Base-by-base conservation (phyloP, 306 rosid genomes). In the Psophocarpus tetragonolobus region DNA sequence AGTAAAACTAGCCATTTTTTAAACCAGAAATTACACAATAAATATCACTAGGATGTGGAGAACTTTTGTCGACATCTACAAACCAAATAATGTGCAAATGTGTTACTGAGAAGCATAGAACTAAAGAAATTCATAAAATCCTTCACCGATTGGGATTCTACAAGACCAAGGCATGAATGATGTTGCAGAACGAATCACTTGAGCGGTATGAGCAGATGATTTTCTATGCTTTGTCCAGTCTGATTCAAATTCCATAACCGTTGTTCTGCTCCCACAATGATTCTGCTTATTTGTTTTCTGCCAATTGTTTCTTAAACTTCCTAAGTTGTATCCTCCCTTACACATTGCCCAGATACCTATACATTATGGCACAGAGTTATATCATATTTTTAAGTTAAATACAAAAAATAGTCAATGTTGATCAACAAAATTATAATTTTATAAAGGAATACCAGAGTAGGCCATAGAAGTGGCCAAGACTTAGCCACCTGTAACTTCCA, bases 91-190 rank as follows among this genome's bases (percentile, higher is more conserved):
- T 68, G 53, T 14, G 23, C 33, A 67, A 81, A 62, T 60, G 51
- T 82, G 47, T 68, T 56, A 72, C 45, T n/a, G 47, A 44, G 50
- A 73, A 54, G 64, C 36, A 26, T 80, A 76, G 20, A 71, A 62
- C 68, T 89, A 90, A 48, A 89, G 87, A 85, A 88, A 83, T 85
- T 95, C 98, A 1, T 91, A 88, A 85, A 67, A 94, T 79, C 89
- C 92, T 78, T 92, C 93, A 74, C 89, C 90, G 13, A 94, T 90
- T 63, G 94, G 98, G 63, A 94, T 90, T 89, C 87, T 89, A 83
- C 93, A 82, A 74, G 98, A 90, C 98, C 98, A 94, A 84, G 92
- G 90, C 92, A 87, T 88, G 78, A 88, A 90, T 76, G 87, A 88
- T 54, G 97, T 92, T 23, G 97, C 88, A 76, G 88, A 76, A 58